Evolutionary conservation across 352 stramenopile genomes (phyloP).

Genomic region (Globisporangium radiosum): DNA sequence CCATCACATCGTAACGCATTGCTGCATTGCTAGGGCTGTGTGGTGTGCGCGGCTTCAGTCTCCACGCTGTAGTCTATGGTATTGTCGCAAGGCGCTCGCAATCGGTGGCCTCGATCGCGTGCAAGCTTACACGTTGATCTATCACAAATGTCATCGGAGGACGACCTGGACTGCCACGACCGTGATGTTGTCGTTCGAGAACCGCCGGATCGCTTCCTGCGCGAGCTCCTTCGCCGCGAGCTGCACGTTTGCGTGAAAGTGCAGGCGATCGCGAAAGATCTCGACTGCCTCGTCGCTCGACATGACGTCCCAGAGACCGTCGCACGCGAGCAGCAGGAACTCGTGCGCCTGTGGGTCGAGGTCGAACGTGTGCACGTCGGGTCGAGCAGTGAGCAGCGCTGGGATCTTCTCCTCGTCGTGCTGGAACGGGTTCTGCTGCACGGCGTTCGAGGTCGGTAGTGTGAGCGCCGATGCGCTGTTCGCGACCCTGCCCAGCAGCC

Average conservation of each 20-base stretch:
- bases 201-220: conserved; percentile 61
- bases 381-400: conserved; percentile 40
- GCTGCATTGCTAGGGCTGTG: too few species aligned
- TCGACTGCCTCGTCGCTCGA: conserved; percentile 50
- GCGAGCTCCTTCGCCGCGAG: conserved; percentile 63
- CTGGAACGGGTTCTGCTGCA: conserved; percentile 28
- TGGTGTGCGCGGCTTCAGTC: too few species aligned
- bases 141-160: neutral
- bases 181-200: conserved; percentile 80
- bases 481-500: conserved; percentile 12
- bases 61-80: too few species aligned
- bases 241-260: conserved; percentile 45
- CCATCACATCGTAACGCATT: too few species aligned
- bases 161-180: conserved; percentile 31
- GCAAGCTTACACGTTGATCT: too few species aligned
- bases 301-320: conserved; percentile 83
- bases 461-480: conserved; percentile 6
- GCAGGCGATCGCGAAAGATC: conserved; percentile 45
- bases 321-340: conserved; percentile 74
- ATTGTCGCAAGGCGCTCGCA: too few species aligned
- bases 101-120: too few species aligned
- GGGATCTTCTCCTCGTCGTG: conserved; percentile 47
- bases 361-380: conserved; percentile 38
- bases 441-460: conserved; percentile 9
- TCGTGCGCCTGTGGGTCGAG: conserved; percentile 33